Evolutionary conservation across 1,139 yeast species (phyloP), one percentile per base, ranked within the genome.

Genomic region (Debaryomyces sp.): DNA sequence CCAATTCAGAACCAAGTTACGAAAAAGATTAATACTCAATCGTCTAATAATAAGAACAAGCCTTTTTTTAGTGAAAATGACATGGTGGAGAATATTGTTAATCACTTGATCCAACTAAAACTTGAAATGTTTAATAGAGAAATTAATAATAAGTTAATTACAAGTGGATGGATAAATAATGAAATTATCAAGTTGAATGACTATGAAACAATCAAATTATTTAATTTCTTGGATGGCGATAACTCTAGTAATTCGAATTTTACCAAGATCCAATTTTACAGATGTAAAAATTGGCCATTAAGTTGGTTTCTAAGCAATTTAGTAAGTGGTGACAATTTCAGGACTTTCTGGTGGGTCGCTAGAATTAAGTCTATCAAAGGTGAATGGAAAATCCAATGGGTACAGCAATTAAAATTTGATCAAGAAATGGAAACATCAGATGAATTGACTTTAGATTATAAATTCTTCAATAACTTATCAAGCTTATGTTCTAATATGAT

Each of bases 211-310:
- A 48, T 48, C 12, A 71, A 71, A 45, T 56, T 75, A 30, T 54
- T 57, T 46, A 49, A 55, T 39, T 49, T 52, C 41, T 35, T 52
- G 7, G 27, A 42, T 5, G 43, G 46, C 26, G 39, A 46, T 27
- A 38, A 39, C 15, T 23, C 42, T 18, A 32, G 13, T 9, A 38
- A 33, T 10, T 32, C 46, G 27, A 51, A 52, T 33, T 43, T 43
- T 23, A 47, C 50, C 27, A 71, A 66, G 47, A 58, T 82, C 23
- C 82, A 76, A 53, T 77, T 82, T 48, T 86, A 81, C 60, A 74
- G 88, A 21, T 71, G 87, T 45, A 80, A 79, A 46, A 84, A 80
- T 51, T 87, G 92, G 92, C 90, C 91, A 0, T 69, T 82, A 2
- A 81, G 84, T 48, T 87, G 92, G 92, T 84, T 84, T 61, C 64